Base-by-base conservation (phyloP, 2,329 filamentous ascomycete genomes). In the Pseudocercospora crystallina region DNA sequence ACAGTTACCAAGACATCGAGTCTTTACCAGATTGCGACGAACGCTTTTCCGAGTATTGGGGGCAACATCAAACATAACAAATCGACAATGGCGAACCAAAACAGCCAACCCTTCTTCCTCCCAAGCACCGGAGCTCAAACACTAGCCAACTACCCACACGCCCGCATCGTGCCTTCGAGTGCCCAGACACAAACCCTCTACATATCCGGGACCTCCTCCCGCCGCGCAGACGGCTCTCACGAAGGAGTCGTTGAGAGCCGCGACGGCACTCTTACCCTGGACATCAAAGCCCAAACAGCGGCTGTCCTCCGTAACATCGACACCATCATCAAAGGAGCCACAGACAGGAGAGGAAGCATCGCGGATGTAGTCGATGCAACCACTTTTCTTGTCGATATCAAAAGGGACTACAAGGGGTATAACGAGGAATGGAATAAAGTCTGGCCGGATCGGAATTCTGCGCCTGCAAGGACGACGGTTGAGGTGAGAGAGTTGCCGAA, bases 371-470 rank as follows among this genome's bases (percentile, higher is more conserved):
- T 57, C 3, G 54, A 57, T 32, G 61, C 71, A 2, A 68, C 70
- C 9, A 70, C 76, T 9, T 76, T 73, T 45, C 58, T 75, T 5
- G 37, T 70, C 8, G 70, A 75, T 51, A 74, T 74, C 70, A 65
- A 73, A 52, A 61, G 56, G 1, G 62, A 76, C 29, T 75, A 76
- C 50, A 64, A 65, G 5, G 73, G 68, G 12, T 75, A 75, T 72
- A 75, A 76, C 43, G 72, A 73, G 56, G 73, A 72, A 56, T 76
- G 73, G 73, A 76, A 76, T 53, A 71, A 72, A 57, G 65, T 75
- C 7, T 76, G 71, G 52, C 26, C 64, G 11, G 65, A 67, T 30
- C 65, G 71, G 5, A 62, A 54, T 1, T 63, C 57, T 44, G 73
- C 72, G 1, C 73, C 73, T 5, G 70, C 72, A 8, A 51, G 57